phyloP scores from a whole-genome alignment of 441 rosid species.

The Populus hybrid region DNA sequence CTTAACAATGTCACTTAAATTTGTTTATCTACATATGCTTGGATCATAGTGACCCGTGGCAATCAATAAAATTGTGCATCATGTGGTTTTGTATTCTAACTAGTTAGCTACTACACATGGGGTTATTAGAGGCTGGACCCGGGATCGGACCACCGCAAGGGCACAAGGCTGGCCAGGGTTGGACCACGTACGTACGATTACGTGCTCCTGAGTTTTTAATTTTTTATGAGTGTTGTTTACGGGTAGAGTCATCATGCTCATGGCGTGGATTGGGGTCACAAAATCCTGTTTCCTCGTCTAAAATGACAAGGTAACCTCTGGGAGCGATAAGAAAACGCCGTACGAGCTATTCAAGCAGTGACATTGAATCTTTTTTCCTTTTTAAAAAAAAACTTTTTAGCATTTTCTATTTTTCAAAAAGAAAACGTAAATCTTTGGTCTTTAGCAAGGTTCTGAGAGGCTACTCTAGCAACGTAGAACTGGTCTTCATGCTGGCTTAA shows the following conservation, averaged over 20 bases:
- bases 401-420: neutral
- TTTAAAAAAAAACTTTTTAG: neutral
- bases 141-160: constrained; percentile 2
- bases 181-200: constrained; percentile 7
- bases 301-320: constrained; percentile 25
- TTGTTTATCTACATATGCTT: neutral
- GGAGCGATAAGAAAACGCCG: constrained; percentile 7
- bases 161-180: neutral
- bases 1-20: neutral
- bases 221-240: constrained; percentile 2
- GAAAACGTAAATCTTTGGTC: neutral
- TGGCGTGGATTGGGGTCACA: constrained; percentile 18
- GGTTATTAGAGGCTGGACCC: neutral
- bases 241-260: neutral
- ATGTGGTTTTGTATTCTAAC: neutral
- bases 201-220: constrained; percentile 5
- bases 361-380: neutral
- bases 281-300: neutral
- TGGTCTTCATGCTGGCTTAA: neutral
- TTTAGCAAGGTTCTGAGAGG: neutral
- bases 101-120: neutral
- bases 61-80: neutral
- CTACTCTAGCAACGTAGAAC: neutral
- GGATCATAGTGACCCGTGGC: neutral
- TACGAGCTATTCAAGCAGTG: constrained; percentile 16